These are phyloP conservation scores for Verticillium klebahnii DNA, from an alignment of 2,329 filamentous ascomycete species.

Conservation along the genomic window DNA sequence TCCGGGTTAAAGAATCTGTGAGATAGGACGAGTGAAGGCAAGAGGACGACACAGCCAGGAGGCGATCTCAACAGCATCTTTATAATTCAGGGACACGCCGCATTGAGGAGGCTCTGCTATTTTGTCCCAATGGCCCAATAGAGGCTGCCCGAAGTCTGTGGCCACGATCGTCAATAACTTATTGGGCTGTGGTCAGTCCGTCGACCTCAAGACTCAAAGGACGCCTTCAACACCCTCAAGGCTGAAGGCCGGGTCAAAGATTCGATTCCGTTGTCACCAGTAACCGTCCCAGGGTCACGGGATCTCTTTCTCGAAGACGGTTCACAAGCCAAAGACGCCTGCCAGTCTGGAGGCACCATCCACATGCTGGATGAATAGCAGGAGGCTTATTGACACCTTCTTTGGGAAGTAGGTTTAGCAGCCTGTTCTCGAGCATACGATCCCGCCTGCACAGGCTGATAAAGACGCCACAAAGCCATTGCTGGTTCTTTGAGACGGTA, in stretches of 20 bases:
- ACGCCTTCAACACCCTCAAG: neutral
- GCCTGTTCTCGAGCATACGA: neutral
- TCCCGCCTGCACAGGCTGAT: neutral
- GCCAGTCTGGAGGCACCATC: neutral
- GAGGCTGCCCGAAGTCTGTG: neutral
- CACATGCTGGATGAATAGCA: neutral
- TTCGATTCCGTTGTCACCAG: neutral
- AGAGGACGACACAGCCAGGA: neutral
- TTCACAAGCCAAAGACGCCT: neutral
- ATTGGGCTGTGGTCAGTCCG: neutral
- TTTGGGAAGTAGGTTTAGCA: neutral
- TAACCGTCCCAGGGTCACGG: neutral
- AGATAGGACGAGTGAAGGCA: neutral
- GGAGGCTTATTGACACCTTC: constrained; percentile 1
- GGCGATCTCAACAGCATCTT: neutral
- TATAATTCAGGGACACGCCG: neutral
- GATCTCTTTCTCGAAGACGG: neutral
- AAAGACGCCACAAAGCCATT: neutral
- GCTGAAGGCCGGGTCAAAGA: neutral
- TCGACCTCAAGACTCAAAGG: neutral
- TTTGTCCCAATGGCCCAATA: neutral
- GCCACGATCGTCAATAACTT: neutral
- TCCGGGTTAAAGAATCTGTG: neutral
- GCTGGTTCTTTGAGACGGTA: neutral
- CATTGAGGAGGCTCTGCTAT: neutral